phyloP scores from a whole-genome alignment of 352 stramenopile genomes.

The Phytophthora multivora region DNA sequence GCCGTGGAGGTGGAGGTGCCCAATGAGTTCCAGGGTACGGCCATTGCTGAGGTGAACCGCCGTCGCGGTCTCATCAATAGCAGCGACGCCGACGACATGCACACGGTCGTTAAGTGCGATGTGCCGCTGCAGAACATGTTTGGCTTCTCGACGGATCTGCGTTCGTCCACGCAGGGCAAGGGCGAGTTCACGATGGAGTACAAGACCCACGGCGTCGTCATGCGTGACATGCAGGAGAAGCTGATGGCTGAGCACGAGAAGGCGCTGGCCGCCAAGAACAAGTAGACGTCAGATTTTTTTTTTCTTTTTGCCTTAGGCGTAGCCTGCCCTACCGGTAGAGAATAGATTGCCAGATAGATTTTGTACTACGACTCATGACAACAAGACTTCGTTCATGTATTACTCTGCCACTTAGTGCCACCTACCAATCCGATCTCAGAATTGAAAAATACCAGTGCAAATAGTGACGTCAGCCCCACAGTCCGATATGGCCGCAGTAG shows the following conservation, averaged over 20 bases:
- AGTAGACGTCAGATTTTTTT: slow-evolving; percentile 36
- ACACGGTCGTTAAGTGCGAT: slow-evolving; percentile 91
- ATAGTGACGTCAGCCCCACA: slow-evolving; percentile 6
- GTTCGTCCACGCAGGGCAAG: slow-evolving; percentile 96
- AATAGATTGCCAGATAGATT: slow-evolving; percentile 27
- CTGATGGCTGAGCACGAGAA: slow-evolving; percentile 95
- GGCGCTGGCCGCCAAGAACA: slow-evolving; percentile 81
- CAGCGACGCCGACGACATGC: slow-evolving; percentile 95
- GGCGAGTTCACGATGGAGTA: slow-evolving; percentile 99
- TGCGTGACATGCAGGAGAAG: slow-evolving; percentile 94
- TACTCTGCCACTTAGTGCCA: background rate
- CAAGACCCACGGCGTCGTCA: slow-evolving; percentile 95
- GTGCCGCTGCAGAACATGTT: slow-evolving; percentile 99
- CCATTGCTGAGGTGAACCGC: slow-evolving; percentile 94
- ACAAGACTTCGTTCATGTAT: slow-evolving; percentile 21
- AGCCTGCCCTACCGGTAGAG: slow-evolving; percentile 11
- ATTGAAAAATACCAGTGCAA: background rate
- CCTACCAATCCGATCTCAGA: background rate
- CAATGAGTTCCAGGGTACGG: slow-evolving; percentile 95
- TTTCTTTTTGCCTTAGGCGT: slow-evolving; percentile 5
- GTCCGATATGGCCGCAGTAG: slow-evolving; percentile 37
- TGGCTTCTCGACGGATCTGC: slow-evolving; percentile 97
- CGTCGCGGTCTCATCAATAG: slow-evolving; percentile 96
- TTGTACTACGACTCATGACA: slow-evolving; percentile 3
- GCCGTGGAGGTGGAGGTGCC: slow-evolving; percentile 93